Conservation (phyloP, 2,329 filamentous ascomycete genomes). For the Falciphora oryzae region DNA sequence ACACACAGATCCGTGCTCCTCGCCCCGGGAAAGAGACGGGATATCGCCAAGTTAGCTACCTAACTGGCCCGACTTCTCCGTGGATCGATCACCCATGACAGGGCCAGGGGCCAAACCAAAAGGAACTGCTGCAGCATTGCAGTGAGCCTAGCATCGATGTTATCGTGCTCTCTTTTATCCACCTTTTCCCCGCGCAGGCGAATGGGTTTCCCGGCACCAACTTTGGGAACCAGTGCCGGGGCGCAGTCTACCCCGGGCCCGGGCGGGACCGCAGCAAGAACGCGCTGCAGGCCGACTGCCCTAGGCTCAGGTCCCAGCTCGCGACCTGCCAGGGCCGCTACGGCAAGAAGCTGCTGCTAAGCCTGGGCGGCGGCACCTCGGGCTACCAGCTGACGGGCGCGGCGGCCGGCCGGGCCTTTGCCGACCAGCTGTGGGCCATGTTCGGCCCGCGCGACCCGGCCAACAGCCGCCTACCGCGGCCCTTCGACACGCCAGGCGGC, state of each 20-base stretch:
- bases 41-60: no score
- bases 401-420: constrained; percentile 29
- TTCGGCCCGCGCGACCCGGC: constrained; percentile 25
- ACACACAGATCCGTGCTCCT: neutral
- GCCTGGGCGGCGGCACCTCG: constrained; percentile 31
- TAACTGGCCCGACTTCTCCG: neutral
- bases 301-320: constrained; percentile 29
- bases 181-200: constrained; percentile 34
- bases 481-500: constrained; percentile 17
- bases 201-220: constrained; percentile 35
- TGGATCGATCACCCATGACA: constrained; percentile 14
- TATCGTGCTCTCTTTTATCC: constrained; percentile 37
- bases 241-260: constrained; percentile 24
- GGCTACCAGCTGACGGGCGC: constrained; percentile 31
- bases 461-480: neutral
- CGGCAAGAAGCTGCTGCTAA: constrained; percentile 35
- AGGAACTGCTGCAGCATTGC: constrained; percentile 31
- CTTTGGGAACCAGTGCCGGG: constrained; percentile 36
- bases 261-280: constrained; percentile 29
- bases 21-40: neutral
- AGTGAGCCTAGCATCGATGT: constrained; percentile 33
- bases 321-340: constrained; percentile 30
- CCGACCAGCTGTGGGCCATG: constrained; percentile 31
- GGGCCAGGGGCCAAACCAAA: constrained; percentile 35
- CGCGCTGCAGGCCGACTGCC: constrained; percentile 16